Evolutionary conservation across 805 yeast genomes (phyloP).

Genomic region (Wickerhamomyces ciferrii): DNA sequence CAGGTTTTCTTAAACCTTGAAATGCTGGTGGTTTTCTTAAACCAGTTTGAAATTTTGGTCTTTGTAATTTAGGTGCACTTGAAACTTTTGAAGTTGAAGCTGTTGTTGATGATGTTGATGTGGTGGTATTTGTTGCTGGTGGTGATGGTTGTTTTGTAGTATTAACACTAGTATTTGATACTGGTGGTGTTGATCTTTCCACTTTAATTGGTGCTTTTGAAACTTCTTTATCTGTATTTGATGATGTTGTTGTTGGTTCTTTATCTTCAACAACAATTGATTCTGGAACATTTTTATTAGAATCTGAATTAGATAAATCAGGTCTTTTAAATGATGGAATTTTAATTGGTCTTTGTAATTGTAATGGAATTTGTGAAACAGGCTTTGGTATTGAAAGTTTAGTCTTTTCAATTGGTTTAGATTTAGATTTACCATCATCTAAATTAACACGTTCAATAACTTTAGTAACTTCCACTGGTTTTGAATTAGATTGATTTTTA

Average conservation of each 20-base stretch:
- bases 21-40: constrained; percentile 19
- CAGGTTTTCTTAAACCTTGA: constrained; percentile 21
- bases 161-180: neutral
- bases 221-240: neutral
- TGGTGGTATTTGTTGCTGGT: constrained; percentile 2
- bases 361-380: neutral
- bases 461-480: neutral
- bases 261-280: neutral
- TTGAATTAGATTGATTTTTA: neutral
- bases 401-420: neutral
- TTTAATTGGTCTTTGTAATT: constrained; percentile 23
- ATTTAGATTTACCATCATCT: neutral
- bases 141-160: neutral
- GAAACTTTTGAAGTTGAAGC: neutral
- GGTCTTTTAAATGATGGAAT: constrained; percentile 9
- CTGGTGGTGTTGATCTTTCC: constrained; percentile 2
- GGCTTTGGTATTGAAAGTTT: neutral
- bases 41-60: constrained; percentile 19
- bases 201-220: neutral
- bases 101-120: neutral
- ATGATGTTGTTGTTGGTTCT: neutral
- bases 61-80: constrained; percentile 5
- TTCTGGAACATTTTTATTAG: neutral
- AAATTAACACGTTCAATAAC: neutral
- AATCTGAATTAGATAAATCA: neutral